Base-by-base conservation (phyloP, 129 eudicot genomes). In the Saussurea involucrata region DNA sequence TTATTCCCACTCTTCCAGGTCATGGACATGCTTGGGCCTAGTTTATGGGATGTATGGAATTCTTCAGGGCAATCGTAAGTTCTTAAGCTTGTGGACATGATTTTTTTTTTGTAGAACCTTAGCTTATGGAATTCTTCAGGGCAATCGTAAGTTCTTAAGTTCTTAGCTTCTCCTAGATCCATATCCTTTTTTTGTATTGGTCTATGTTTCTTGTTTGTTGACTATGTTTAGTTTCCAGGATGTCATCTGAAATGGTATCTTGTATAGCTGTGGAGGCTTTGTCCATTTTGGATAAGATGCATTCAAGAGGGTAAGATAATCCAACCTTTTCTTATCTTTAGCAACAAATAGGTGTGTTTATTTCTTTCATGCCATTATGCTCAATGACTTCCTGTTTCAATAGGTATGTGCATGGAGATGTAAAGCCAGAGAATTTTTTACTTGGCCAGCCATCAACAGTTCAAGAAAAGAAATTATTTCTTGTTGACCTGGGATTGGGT, bases 21-120 rank as follows among this genome's bases (percentile, higher is more conserved):
- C 68, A 91, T 91, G 97, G 97, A 91, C 86, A 91, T 91, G 89
- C 86, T 91, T 46, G 97, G 97, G 29, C 97, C 97, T 68, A 91
- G 97, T 81, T 85, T 91, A 76, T 91, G 97, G 96, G 96, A 90
- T 78, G 93, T 88, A 27, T 90, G 96, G 96, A 90, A 90, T 86
- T 79, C 91, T 68, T 90, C 96, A 17, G 96, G 91, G 11, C 96
- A 88, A 73, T 75, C 93, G 96, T 90, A 74, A 86, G 96, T 88
- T 73, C 80, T 44, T 70, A 49, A 37, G 22, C 73, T 77, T 84
- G 66, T 61, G 24, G 7, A 11, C 34, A 28, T 28, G 18, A 21
- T 31, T 12, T 64, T n/a, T n/a, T 13, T 53, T n/a, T n/a, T 57
- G 24, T 57, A 20, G 11, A 18, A 57, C 0, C 27, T 20, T 58